Base-by-base conservation (phyloP, 2,329 filamentous ascomycete genomes). In the Pyrenochaeta sp. region DNA sequence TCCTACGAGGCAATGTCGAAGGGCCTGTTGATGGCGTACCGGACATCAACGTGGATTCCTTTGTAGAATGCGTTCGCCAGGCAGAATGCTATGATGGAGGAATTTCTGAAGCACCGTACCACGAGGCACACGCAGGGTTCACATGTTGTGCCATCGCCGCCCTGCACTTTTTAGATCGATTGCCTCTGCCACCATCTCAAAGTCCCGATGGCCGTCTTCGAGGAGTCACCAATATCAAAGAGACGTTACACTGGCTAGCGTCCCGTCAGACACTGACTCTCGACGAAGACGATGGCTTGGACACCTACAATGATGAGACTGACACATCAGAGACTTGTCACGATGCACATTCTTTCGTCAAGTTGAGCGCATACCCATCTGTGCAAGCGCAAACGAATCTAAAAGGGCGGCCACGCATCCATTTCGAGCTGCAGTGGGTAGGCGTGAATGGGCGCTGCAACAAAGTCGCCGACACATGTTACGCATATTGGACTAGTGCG, bases 391-490 rank as follows among this genome's bases (percentile, higher is more conserved):
- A 68, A 17, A 49, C 57, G 17, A 72, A 67, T 11, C 61, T 66
- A 27, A 42, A 66, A 33, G 60, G 82, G 32, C 83, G 88, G 44
- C 89, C 91, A 56, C 87, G 89, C 14, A 75, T 78, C 0, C 89
- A 88, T 60, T 75, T 81, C n/a, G 77, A 80, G 2, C 57, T 82
- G 33, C 75, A 78, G 9, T 84, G 83, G 67, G 83, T 91, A 1
- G 95, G 93, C 9, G 92, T 96, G 77, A 97, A 96, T 68, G 95
- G 95, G 21, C 87, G 95, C 44, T 87, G 86, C 72, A 97, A 97
- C 79, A 99, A 99, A 75, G 83, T 88, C 42, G 90, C 91, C 9
- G 95, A 99, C 76, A 98, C 95, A 0, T 99, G 95, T 77, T 99
- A 99, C 75, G 89, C 87, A 18, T 99, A 94, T 82, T 99, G 95